phyloP scores from a whole-genome alignment of 1,284 basidiomycete genomes.

The Ceratobasidium sp. region DNA sequence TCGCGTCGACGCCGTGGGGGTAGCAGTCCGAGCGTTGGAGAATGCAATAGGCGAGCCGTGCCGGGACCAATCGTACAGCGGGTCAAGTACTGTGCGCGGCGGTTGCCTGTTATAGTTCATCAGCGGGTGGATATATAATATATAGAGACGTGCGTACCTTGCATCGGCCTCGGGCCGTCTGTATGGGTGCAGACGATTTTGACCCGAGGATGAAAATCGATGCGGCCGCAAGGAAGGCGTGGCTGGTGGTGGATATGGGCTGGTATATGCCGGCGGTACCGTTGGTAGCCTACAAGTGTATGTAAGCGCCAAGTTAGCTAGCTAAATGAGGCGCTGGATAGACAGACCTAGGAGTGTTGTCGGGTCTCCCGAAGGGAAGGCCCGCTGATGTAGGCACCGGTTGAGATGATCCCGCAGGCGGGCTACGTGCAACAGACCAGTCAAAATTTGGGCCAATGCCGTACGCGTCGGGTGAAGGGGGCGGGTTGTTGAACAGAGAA shows the following conservation, averaged over 20 bases:
- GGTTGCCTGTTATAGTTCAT: neutral
- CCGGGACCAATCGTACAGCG: neutral
- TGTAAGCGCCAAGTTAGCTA: too few relatives aligned
- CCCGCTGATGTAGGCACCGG: too few relatives aligned
- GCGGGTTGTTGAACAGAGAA: slow-evolving; percentile 3
- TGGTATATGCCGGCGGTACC: neutral
- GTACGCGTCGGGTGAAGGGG: neutral
- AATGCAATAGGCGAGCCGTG: neutral
- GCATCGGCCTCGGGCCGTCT: neutral
- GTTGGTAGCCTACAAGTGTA: neutral
- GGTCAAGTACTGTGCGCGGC: neutral
- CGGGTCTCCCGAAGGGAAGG: too few relatives aligned
- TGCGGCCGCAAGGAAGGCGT: neutral
- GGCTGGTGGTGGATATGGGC: neutral
- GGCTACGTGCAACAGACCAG: neutral
- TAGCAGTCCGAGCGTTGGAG: neutral
- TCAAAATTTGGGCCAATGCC: slow-evolving; percentile 11
- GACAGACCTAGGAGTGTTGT: neutral
- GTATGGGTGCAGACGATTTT: neutral
- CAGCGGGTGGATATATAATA: neutral
- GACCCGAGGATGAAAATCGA: neutral
- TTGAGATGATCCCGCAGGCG: too few relatives aligned
- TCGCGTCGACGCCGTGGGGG: neutral
- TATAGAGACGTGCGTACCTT: neutral
- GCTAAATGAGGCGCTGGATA: too few relatives aligned